Evolutionary conservation across 805 yeast species (phyloP), one percentile per base, ranked within the genome.

Genomic region (Metschnikowia similis): DNA sequence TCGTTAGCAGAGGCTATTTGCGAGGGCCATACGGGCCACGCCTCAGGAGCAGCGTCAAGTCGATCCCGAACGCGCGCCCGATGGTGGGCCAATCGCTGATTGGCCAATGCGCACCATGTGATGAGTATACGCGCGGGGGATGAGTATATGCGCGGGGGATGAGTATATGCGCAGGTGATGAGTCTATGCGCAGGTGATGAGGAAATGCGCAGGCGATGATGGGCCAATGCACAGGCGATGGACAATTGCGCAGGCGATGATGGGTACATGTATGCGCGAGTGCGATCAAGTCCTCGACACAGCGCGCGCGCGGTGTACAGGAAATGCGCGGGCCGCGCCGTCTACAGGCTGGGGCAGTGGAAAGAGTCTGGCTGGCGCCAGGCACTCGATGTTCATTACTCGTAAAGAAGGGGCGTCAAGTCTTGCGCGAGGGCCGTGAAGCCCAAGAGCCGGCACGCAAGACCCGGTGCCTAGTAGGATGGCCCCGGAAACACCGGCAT

Each of bases 301-400:
- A 28, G 29, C 29, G 14, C 26, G 14, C 16, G 21, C 26, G 14
- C 29, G 13, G 11, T 6, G 16, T 37, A 11, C 40, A 37, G 40
- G 40, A 21, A 3, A 8, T n/a, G 28, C 11, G 40, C 28, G 16
- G 7, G n/a, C 28, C 21, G 21, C 13, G n/a, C 28, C 21, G 21
- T 21, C 40, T 37, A 37, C 40, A 37, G 40, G 40, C 40, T 37
- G 17, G n/a, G 38, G 29, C 29, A 37, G 29, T 37, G 28, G 10
- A 28, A 13, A 17, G 40, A 38, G 30, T 26, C 41, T 38, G 31
- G 41, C 30, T n/a, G 29, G 27, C 27, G 36, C 37, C 45, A 31
- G 45, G 26, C 34, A 31, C 45, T 32, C 10, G 29, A 28, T 14
- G 35, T 42, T 42, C 45, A 42, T 42, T 42, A 42, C 34, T 42